phyloP scores from a whole-genome alignment of 148 eudicot genomes.

The Chenopodium formosanum region DNA sequence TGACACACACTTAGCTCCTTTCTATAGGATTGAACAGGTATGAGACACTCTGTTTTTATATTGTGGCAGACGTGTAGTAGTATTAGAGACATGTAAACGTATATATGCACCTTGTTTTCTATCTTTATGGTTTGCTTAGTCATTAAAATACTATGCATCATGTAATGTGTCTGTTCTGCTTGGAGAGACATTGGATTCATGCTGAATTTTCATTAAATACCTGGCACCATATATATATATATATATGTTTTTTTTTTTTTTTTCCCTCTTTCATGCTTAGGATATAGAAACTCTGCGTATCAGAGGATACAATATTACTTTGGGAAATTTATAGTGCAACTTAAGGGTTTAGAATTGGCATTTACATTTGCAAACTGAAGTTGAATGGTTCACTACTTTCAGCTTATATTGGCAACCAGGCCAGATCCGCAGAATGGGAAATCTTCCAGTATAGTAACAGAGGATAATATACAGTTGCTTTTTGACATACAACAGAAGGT shows the following conservation, averaged over 20 bases:
- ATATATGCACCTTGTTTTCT: background rate
- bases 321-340: background rate
- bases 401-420: conserved; percentile 59
- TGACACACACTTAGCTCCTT: conserved; percentile 69
- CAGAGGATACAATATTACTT: background rate
- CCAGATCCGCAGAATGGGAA: conserved; percentile 46
- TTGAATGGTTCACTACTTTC: conserved; percentile 17
- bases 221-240: no score
- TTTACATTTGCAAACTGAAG: conserved; percentile 10
- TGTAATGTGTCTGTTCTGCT: background rate
- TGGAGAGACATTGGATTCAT: background rate
- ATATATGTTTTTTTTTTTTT: no score
- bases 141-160: background rate
- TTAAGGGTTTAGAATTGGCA: background rate
- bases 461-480: conserved; percentile 61
- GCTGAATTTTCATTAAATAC: conserved; percentile 2
- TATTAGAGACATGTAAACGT: background rate
- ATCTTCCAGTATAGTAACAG: conserved; percentile 58
- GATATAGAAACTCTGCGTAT: conserved; percentile 5
- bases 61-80: background rate
- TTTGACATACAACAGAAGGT: conserved; percentile 77
- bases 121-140: background rate
- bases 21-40: conserved; percentile 78
- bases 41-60: conserved; percentile 7
- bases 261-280: background rate